Percentiles rank a stretch among this genome's conserved stretches.
Evolutionary conservation across 768 basidiomycete species (phyloP).

Genomic region (Panellus pusillus): DNA sequence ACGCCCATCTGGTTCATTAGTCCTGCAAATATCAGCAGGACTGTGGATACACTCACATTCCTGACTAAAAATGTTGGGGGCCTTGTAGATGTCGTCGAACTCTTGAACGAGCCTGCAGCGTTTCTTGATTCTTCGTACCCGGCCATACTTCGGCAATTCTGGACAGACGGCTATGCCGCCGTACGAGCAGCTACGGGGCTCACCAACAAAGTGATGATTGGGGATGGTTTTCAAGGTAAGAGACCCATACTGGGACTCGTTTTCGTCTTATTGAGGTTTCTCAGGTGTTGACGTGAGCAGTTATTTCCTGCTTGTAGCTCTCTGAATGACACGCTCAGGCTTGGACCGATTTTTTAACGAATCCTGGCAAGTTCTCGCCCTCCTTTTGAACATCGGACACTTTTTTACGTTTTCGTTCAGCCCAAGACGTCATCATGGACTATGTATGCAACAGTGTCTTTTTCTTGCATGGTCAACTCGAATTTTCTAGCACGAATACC

Average conservation of each 20-base stretch:
- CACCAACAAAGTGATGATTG: slow-evolving; percentile 65
- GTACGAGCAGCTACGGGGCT: slow-evolving; percentile 51
- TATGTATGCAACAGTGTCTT: slow-evolving; percentile 37
- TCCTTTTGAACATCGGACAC: not conserved
- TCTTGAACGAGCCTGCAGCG: slow-evolving; percentile 70
- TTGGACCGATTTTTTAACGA: slow-evolving; percentile 61
- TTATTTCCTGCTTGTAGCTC: not conserved
- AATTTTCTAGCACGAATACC: slow-evolving; percentile 61
- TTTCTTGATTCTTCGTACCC: slow-evolving; percentile 46
- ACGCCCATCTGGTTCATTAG: slow-evolving; percentile 57
- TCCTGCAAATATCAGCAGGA: slow-evolving; percentile 49
- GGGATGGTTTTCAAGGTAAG: slow-evolving; percentile 53
- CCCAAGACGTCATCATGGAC: slow-evolving; percentile 66
- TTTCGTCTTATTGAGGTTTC: not conserved
- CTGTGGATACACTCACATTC: slow-evolving; percentile 58
- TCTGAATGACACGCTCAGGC: slow-evolving; percentile 33
- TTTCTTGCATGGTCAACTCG: not conserved
- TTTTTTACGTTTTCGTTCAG: not conserved
- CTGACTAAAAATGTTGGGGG: slow-evolving; percentile 54
- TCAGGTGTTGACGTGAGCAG: slow-evolving; percentile 50
- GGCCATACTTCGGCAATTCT: slow-evolving; percentile 50
- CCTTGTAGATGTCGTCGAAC: slow-evolving; percentile 62
- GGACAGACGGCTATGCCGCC: slow-evolving; percentile 56
- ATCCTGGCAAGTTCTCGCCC: slow-evolving; percentile 30
- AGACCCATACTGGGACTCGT: too few relatives aligned